Conservation (phyloP, 192 early-diverging fungal species). For the Coemansia sp. region DNA sequence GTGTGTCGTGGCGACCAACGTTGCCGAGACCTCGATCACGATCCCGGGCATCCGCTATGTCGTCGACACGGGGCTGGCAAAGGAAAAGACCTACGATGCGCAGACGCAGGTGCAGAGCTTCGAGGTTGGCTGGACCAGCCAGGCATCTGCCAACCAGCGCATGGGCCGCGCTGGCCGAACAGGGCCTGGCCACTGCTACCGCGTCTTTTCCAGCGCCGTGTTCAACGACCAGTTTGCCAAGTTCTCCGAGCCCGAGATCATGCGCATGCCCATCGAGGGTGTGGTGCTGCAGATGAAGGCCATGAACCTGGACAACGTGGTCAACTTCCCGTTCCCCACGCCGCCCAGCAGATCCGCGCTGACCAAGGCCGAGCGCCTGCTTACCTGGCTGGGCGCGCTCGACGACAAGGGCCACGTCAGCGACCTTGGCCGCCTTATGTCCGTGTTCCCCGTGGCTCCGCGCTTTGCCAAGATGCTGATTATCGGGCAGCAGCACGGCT, state of each 20-base stretch:
- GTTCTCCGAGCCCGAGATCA: constrained; percentile 88
- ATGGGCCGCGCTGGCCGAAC: constrained; percentile 96
- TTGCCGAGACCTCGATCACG: constrained; percentile 98
- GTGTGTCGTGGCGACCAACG: constrained; percentile 95
- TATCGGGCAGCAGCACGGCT: constrained; percentile 79
- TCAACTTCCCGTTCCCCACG: constrained; percentile 97
- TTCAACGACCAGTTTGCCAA: constrained; percentile 84
- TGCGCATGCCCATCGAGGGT: constrained; percentile 92
- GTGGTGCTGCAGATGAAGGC: constrained; percentile 97
- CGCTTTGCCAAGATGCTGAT: constrained; percentile 80
- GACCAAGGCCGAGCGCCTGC: constrained; percentile 72
- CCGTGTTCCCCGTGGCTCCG: constrained; percentile 87
- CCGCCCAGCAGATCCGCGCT: constrained; percentile 76
- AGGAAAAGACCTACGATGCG: constrained; percentile 81
- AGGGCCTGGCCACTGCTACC: constrained; percentile 95
- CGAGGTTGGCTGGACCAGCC: constrained; percentile 88
- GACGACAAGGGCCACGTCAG: constrained; percentile 68
- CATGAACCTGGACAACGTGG: constrained; percentile 93
- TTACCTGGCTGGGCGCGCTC: constrained; percentile 76
- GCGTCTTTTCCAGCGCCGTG: constrained; percentile 89
- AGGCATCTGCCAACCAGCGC: constrained; percentile 91
- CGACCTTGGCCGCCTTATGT: constrained; percentile 80
- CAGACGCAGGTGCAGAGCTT: constrained; percentile 88
- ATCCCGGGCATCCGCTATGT: constrained; percentile 95
- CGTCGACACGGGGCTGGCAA: constrained; percentile 91